Base-by-base conservation (phyloP, 2,329 filamentous ascomycete genomes). In the Volutella citrinella region DNA sequence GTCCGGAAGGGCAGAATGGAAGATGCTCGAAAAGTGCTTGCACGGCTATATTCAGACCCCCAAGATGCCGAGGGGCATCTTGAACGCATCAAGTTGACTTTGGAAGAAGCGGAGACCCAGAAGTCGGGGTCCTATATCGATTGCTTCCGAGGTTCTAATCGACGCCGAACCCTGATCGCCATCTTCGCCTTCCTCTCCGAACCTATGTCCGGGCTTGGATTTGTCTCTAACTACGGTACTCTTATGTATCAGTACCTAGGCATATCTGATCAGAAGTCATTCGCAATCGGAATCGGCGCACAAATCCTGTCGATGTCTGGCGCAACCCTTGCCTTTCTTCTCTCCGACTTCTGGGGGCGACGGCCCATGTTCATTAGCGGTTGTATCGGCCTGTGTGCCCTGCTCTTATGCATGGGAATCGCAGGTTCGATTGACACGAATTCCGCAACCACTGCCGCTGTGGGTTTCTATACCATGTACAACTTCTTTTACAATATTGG, bases 11-110 rank as follows among this genome's bases (percentile, higher is more conserved):
- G 55, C 5, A 51, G 52, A 6, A 49, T 64, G 10, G 55, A 56
- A 1, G 49, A 69, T 28, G 66, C 70, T 3, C 52, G 70, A 38
- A 55, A 57, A 37, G 64, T 71, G 11, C 69, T 76, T 48, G 62
- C 60, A 31, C 68, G 70, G 27, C 66, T 80, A 30, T 48, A 48
- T 15, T 36, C 47, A 0, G 68, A 74, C 41, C 64, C 66, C 0
- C 35, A 51, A 0, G 56, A 55, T 6, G 50, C 54, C 3, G 60
- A 67, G 20, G 60, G 65, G 6, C 60, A 65, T 39, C 56, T 72
- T 6, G 49, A 57, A 9, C 42, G n/a, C 56, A 71, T 6, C 48
- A 57, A 9, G 42, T 57, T 63, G n/a, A 72, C 75, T 34, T 62
- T 69, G 16, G 65, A 71, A 41, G 61, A 68, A 34, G 59, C 64